Percentiles rank a stretch among this genome's conserved stretches.
These are phyloP conservation scores for Ustilago nuda DNA, from an alignment of 1,284 basidiomycete genomes.

Conservation along the genomic window DNA sequence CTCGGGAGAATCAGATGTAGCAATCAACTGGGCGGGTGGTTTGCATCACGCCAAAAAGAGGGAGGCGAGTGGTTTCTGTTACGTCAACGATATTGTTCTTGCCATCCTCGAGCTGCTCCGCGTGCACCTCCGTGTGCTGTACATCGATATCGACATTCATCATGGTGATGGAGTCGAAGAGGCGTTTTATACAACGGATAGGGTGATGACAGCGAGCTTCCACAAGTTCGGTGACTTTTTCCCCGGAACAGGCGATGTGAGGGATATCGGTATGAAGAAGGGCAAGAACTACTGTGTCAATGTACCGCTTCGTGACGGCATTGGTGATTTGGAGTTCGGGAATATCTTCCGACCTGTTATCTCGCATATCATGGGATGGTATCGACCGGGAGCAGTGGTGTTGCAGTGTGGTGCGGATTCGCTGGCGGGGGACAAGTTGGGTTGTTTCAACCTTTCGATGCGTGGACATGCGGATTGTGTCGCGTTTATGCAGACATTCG, in stretches of 20 bases:
- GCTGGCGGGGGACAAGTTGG: conserved; percentile 92
- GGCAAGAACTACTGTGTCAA: conserved; percentile 94
- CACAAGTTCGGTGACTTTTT: conserved; percentile 96
- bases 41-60: conserved; percentile 98
- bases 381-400: conserved; percentile 86
- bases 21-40: conserved; percentile 97
- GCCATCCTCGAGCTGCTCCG: conserved; percentile 69
- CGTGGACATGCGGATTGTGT: conserved; percentile 91
- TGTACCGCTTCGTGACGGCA: conserved; percentile 91
- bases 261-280: conserved; percentile 85
- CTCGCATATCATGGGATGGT: conserved; percentile 88
- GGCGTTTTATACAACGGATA: conserved; percentile 96
- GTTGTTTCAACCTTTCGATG: conserved; percentile 96
- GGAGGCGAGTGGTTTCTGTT: conserved; percentile 96
- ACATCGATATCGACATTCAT: conserved; percentile 98
- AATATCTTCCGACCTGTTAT: conserved; percentile 77
- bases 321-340: conserved; percentile 81
- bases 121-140: conserved; percentile 84
- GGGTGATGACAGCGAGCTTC: conserved; percentile 95
- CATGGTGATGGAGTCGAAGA: conserved; percentile 99
- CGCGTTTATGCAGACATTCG: conserved; percentile 83
- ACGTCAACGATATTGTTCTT: conserved; percentile 81
- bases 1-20: conserved; percentile 86
- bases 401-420: conserved; percentile 97
- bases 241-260: conserved; percentile 79